These are phyloP conservation scores for Verticillium nonalfalfae DNA, from an alignment of 2,329 filamentous ascomycete genomes.

Conservation along the genomic window DNA sequence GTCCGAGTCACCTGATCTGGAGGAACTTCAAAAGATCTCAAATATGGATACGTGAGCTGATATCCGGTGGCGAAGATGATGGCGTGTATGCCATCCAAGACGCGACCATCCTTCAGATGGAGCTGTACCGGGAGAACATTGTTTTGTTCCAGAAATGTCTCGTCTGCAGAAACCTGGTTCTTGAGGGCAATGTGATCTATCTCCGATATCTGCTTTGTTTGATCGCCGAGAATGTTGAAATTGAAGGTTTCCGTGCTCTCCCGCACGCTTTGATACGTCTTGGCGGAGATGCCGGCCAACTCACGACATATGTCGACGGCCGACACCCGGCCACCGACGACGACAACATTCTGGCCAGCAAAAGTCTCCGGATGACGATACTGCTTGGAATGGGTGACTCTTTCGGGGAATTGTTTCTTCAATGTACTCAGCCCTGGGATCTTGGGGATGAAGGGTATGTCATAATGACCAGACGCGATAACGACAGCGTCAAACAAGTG, in stretches of 20 bases:
- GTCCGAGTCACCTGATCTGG: background rate
- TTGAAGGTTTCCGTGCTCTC: slow-evolving; percentile 56
- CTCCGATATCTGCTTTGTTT: slow-evolving; percentile 44
- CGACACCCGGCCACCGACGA: slow-evolving; percentile 46
- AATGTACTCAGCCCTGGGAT: slow-evolving; percentile 52
- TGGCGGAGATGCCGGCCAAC: slow-evolving; percentile 25
- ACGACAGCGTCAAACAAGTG: slow-evolving; percentile 57
- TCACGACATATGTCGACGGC: slow-evolving; percentile 35
- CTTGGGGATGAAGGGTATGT: slow-evolving; percentile 54
- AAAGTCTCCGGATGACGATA: slow-evolving; percentile 60
- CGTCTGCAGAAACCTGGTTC: background rate
- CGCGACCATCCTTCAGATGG: slow-evolving; percentile 44
- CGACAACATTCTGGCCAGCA: slow-evolving; percentile 41
- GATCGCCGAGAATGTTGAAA: slow-evolving; percentile 43
- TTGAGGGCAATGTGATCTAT: slow-evolving; percentile 21
- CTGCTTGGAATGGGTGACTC: slow-evolving; percentile 63
- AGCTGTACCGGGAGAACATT: slow-evolving; percentile 38
- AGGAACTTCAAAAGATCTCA: slow-evolving; percentile 19
- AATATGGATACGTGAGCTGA: slow-evolving; percentile 59
- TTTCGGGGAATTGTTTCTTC: slow-evolving; percentile 44
- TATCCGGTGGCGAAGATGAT: slow-evolving; percentile 66
- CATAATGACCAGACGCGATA: slow-evolving; percentile 62
- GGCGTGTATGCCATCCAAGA: slow-evolving; percentile 49
- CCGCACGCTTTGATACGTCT: slow-evolving; percentile 45
- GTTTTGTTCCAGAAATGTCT: slow-evolving; percentile 8